A percentile compares a stretch with the other conserved stretches of the same genome.
phyloP scores from a whole-genome alignment of 2,329 filamentous ascomycete species.

The Dactylellina sp. region DNA sequence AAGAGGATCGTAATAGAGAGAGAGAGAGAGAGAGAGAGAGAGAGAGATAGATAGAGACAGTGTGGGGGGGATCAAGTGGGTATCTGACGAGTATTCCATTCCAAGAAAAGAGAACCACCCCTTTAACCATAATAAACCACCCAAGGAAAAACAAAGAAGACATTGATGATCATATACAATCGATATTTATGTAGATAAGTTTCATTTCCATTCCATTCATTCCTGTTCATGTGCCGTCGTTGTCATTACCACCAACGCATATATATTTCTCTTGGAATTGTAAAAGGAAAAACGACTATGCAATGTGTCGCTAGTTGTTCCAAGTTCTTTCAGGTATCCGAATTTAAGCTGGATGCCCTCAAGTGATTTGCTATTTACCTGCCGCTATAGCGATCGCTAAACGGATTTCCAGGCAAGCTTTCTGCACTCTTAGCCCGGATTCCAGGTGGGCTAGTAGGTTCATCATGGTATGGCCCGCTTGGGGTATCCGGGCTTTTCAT shows the following conservation, averaged over 20 bases:
- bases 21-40: background rate
- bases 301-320: no score
- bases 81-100: background rate
- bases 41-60: background rate
- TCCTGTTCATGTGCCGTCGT: background rate
- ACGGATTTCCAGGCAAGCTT: slow-evolving; percentile 38
- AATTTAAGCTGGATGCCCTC: no score
- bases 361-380: no score
- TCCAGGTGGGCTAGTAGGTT: slow-evolving; percentile 40
- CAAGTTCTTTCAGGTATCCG: no score
- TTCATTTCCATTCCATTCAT: background rate
- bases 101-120: background rate
- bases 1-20: background rate
- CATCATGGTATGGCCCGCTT: slow-evolving; percentile 49
- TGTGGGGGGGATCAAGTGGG: no score
- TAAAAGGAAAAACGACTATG: no score
- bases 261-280: no score
- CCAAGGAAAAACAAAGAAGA: slow-evolving; percentile 11
- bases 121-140: background rate
- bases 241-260: background rate
- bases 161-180: slow-evolving; percentile 4
- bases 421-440: slow-evolving; percentile 44
- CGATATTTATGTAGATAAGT: background rate
- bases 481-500: slow-evolving; percentile 51
- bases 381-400: slow-evolving; percentile 43